A percentile compares a stretch with the other conserved stretches of the same genome.
Evolutionary conservation across 1,139 yeast species (phyloP).

Genomic region (Geotrichum europaeum): DNA sequence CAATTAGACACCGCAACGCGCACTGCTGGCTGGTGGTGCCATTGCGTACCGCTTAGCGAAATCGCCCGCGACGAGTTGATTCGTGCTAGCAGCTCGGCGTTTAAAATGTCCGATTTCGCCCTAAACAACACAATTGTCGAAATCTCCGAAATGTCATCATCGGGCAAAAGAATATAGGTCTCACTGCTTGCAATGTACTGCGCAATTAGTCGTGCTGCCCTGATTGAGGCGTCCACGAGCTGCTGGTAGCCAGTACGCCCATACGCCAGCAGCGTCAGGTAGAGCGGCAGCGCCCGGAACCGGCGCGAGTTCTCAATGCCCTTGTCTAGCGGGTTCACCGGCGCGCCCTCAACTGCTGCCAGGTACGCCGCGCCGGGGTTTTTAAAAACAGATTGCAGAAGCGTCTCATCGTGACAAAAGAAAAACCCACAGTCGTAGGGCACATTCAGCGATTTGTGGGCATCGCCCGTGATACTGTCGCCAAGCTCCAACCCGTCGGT

Average conservation of each 20-base stretch:
- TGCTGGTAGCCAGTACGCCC: slow-evolving; percentile 24
- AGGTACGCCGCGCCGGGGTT: slow-evolving; percentile 29
- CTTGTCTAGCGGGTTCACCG: slow-evolving; percentile 22
- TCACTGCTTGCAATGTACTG: slow-evolving; percentile 19
- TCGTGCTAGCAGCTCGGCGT: slow-evolving; percentile 16
- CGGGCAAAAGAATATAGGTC: slow-evolving; percentile 22
- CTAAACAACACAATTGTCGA: slow-evolving; percentile 25
- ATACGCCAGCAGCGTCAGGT: slow-evolving; percentile 26
- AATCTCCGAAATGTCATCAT: slow-evolving; percentile 13
- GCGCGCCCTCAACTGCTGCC: slow-evolving; percentile 10
- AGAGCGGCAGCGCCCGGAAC: slow-evolving; percentile 27
- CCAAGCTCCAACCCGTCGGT: slow-evolving; percentile 27
- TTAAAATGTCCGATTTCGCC: slow-evolving; percentile 15
- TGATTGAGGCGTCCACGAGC: slow-evolving; percentile 23
- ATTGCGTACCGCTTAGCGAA: slow-evolving; percentile 24
- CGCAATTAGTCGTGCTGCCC: slow-evolving; percentile 22
- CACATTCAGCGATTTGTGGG: slow-evolving; percentile 29
- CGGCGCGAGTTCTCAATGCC: slow-evolving; percentile 29
- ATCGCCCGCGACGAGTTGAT: slow-evolving; percentile 22
- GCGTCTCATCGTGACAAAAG: slow-evolving; percentile 19
- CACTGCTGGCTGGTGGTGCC: slow-evolving; percentile 24
- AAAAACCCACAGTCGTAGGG: slow-evolving; percentile 30
- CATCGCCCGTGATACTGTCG: slow-evolving; percentile 29
- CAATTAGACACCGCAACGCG: slow-evolving; percentile 29
- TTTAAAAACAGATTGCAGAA: slow-evolving; percentile 23